phyloP scores from a whole-genome alignment of 768 basidiomycete genomes.

The Gloeophyllum trabeum region DNA sequence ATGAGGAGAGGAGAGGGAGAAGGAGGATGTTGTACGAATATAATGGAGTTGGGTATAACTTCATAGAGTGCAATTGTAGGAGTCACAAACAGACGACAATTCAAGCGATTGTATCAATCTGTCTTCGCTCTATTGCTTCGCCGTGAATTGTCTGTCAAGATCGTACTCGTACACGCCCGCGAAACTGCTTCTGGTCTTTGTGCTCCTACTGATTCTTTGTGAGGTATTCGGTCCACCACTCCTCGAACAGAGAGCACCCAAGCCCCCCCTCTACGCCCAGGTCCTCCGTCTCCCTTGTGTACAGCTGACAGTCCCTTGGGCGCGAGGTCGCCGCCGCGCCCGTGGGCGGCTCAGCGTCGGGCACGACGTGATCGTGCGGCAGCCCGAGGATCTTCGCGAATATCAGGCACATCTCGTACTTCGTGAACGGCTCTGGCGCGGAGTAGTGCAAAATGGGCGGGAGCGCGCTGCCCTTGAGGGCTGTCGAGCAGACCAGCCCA shows the following conservation, averaged over 20 bases:
- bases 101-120: no score
- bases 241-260: constrained; percentile 59
- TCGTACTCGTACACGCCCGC: no score
- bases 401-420: constrained; percentile 84
- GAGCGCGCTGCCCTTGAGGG: constrained; percentile 24
- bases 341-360: constrained; percentile 58
- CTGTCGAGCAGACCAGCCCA: no score
- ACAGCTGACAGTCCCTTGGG: constrained; percentile 73
- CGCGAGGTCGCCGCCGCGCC: constrained; percentile 58
- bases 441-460: constrained; percentile 84
- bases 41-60: no score
- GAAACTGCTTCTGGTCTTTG: no score
- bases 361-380: constrained; percentile 63
- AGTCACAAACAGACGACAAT: no score
- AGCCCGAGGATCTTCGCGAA: constrained; percentile 63
- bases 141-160: no score
- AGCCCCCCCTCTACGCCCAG: constrained; percentile 41
- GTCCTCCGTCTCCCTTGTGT: constrained; percentile 63
- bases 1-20: no score
- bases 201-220: constrained; percentile 2
- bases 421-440: constrained; percentile 72
- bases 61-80: no score
- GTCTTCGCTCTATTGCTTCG: no score
- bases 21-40: no score
- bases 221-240: constrained; percentile 69